Evolutionary conservation across 1,284 basidiomycete genomes (phyloP).

Genomic region (Ganoderma multipileum): DNA sequence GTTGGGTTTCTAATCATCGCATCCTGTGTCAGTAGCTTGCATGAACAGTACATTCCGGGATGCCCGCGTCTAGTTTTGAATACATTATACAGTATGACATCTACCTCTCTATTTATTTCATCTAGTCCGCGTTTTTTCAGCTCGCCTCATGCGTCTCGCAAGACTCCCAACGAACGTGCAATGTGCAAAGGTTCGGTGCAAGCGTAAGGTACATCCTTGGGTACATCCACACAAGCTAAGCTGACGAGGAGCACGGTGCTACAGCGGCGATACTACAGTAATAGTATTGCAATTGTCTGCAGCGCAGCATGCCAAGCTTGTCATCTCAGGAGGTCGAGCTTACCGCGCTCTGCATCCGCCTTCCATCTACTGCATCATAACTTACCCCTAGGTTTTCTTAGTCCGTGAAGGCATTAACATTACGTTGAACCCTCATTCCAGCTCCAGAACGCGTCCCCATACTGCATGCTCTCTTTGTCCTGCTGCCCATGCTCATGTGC

Average conservation of each 20-base stretch:
- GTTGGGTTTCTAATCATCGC: conserved; percentile 35
- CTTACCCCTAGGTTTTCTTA: neutral
- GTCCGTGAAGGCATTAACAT: neutral
- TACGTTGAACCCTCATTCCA: neutral
- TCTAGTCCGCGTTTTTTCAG: neutral
- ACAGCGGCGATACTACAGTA: neutral
- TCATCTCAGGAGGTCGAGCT: neutral
- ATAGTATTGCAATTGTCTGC: neutral
- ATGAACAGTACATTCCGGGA: conserved; percentile 19
- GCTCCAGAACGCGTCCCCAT: neutral
- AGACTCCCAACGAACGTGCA: neutral
- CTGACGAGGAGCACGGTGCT: neutral
- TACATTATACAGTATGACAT: conserved; percentile 23
- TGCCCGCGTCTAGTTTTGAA: conserved; percentile 19
- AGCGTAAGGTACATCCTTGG: neutral
- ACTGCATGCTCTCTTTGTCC: neutral
- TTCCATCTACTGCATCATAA: neutral
- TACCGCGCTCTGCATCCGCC: neutral
- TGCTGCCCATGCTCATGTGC: neutral
- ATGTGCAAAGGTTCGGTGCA: neutral
- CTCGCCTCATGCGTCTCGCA: neutral
- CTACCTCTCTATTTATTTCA: neutral
- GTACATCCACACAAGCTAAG: neutral
- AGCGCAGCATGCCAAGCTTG: neutral
- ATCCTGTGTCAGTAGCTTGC: conserved; percentile 33